phyloP scores from a whole-genome alignment of 2,329 filamentous ascomycete species.

The Didymella exigua region DNA sequence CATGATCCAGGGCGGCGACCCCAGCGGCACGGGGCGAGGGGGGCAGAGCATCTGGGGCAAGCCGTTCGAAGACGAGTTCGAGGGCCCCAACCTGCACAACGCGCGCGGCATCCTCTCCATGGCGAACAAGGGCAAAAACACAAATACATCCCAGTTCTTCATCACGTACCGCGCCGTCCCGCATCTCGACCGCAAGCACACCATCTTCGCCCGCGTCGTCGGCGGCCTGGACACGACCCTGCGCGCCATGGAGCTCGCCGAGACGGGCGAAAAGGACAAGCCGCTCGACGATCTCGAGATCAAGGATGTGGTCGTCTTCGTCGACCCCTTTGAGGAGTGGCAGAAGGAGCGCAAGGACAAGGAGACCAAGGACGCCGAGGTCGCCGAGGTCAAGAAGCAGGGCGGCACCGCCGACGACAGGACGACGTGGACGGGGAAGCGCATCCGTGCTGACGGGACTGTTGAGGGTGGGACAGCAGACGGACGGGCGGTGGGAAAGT shows the following conservation, averaged over 20 bases:
- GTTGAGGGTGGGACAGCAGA: conserved; percentile 62
- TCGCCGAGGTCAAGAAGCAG: conserved; percentile 65
- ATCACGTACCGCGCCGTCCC: conserved; percentile 83
- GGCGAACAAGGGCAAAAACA: conserved; percentile 99
- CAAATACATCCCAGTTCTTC: conserved; percentile 95
- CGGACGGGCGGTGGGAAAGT: conserved; percentile 72
- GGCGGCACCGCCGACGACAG: conserved; percentile 85
- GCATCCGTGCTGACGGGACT: conserved; percentile 72
- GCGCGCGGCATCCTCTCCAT: conserved; percentile 81
- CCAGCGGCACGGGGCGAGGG: conserved; percentile 88
- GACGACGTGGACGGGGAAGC: conserved; percentile 95
- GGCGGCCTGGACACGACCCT: conserved; percentile 75
- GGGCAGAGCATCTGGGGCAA: conserved; percentile 92
- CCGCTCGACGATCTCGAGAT: conserved; percentile 82
- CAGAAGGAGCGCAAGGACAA: conserved; percentile 65
- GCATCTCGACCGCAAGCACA: conserved; percentile 94
- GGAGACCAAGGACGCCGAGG: conserved; percentile 66
- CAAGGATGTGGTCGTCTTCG: conserved; percentile 80
- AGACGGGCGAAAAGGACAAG: conserved; percentile 74
- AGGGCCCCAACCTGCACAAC: conserved; percentile 85
- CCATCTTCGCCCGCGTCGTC: conserved; percentile 89
- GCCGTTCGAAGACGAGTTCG: conserved; percentile 91
- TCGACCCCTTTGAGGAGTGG: conserved; percentile 96
- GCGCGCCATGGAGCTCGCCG: conserved; percentile 75
- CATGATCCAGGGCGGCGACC: conserved; percentile 98